phyloP scores from a whole-genome alignment of 2,329 filamentous ascomycete species.

The Pseudonectria foliicola region DNA sequence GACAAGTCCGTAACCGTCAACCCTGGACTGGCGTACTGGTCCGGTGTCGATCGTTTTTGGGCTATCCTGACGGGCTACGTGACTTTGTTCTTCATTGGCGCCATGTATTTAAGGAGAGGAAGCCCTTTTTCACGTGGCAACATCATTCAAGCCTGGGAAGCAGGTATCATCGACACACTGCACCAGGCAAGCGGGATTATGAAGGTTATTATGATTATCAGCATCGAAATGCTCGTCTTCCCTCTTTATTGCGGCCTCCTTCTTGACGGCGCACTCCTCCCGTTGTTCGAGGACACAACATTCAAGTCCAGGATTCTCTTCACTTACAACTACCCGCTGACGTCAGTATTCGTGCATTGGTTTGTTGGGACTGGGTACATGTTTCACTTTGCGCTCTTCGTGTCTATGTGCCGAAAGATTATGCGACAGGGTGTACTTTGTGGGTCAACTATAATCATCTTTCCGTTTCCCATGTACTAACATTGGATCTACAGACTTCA shows the following conservation, averaged over 20 bases:
- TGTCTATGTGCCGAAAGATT: constrained; percentile 98
- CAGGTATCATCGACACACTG: constrained; percentile 70
- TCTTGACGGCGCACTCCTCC: constrained; percentile 80
- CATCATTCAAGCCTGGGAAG: constrained; percentile 60
- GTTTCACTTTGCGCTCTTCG: constrained; percentile 98
- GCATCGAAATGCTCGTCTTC: constrained; percentile 97
- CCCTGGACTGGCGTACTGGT: constrained; percentile 60
- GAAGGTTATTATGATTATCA: constrained; percentile 97
- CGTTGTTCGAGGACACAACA: constrained; percentile 77
- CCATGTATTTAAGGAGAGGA: constrained; percentile 71
- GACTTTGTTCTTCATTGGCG: constrained; percentile 65
- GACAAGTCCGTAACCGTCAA: constrained; percentile 37
- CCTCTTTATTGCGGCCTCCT: constrained; percentile 91
- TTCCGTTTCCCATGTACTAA: constrained; percentile 7
- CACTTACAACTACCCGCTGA: constrained; percentile 70
- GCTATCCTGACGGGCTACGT: constrained; percentile 78
- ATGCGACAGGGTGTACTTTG: constrained; percentile 91
- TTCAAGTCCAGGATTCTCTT: constrained; percentile 72
- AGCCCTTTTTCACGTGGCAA: constrained; percentile 56
- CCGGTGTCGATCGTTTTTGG: constrained; percentile 54
- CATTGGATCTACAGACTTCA: constrained; percentile 62
- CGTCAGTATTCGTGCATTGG: constrained; percentile 95
- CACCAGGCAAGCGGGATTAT: constrained; percentile 93
- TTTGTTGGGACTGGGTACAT: constrained; percentile 98
- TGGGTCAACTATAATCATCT: constrained; percentile 39